These are phyloP conservation scores for Alternaria solani DNA, from an alignment of 2,329 filamentous ascomycete genomes.

Conservation along the genomic window DNA sequence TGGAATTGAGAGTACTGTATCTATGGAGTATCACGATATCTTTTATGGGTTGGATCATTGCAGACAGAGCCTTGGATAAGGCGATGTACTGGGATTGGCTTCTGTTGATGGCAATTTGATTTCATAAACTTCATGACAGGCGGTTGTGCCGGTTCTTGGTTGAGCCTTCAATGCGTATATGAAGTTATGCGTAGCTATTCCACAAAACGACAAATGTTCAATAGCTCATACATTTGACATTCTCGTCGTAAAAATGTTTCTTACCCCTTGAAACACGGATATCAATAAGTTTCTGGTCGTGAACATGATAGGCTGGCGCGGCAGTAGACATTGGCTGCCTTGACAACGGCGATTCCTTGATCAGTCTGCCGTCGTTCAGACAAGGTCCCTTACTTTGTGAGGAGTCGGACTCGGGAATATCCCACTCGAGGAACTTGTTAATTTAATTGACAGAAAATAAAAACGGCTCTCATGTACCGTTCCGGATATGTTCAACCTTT, in stretches of 20 bases:
- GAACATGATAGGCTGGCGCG: background rate
- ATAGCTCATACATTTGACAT: no score
- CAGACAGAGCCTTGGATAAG: background rate
- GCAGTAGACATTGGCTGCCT: background rate
- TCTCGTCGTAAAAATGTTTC: background rate
- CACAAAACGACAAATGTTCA: background rate
- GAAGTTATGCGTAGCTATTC: no score
- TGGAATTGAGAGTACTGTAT: no score
- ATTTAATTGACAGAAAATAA: background rate
- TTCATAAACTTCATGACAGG: background rate
- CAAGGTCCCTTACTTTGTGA: background rate
- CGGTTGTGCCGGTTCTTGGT: background rate
- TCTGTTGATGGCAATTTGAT: background rate
- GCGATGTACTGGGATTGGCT: background rate
- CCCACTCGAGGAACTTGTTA: background rate
- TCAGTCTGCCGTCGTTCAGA: background rate
- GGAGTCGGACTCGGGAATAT: background rate
- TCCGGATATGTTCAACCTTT: conserved; percentile 30
- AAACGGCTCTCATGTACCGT: background rate
- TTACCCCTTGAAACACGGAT: background rate
- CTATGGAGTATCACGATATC: no score
- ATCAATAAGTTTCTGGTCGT: background rate
- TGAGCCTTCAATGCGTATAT: background rate
- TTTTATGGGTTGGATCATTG: background rate
- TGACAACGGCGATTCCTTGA: background rate